Conservation (phyloP, 2,329 filamentous ascomycete species). For the Aspergillus intermedius region DNA sequence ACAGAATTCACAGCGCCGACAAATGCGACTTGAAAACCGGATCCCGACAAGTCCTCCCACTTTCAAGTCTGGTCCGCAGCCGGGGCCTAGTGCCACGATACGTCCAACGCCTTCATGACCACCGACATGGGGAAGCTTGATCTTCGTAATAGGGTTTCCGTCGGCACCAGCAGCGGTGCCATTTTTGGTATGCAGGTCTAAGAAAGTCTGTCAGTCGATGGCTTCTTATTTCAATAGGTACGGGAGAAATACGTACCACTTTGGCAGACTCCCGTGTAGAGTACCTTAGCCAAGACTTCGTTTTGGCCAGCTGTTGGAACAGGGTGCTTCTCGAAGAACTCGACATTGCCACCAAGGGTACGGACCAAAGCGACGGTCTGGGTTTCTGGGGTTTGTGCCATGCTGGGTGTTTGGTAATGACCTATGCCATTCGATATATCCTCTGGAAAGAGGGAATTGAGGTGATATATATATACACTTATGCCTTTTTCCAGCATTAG, state of each 20-base stretch:
- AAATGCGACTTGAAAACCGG: constrained; percentile 38
- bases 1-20: constrained; percentile 40
- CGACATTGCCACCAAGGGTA: constrained; percentile 33
- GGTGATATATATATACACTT: too few species aligned
- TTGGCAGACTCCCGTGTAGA: constrained; percentile 42
- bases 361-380: constrained; percentile 40
- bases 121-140: constrained; percentile 42
- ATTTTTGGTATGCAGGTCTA: constrained; percentile 37
- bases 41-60: constrained; percentile 39
- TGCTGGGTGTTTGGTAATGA: not conserved
- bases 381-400: constrained; percentile 11
- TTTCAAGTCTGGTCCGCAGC: constrained; percentile 27
- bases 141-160: constrained; percentile 37
- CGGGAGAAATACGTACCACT: constrained; percentile 27
- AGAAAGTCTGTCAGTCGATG: not conserved
- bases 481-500: too few species aligned
- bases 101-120: constrained; percentile 42
- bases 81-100: constrained; percentile 35
- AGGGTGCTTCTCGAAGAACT: constrained; percentile 38
- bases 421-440: too few species aligned
- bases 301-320: constrained; percentile 34
- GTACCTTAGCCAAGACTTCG: constrained; percentile 41
- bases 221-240: not conserved
- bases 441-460: too few species aligned
- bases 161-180: constrained; percentile 34